Conservation (phyloP, 2,329 filamentous ascomycete genomes). For the Phaeosphaeria sp. region DNA sequence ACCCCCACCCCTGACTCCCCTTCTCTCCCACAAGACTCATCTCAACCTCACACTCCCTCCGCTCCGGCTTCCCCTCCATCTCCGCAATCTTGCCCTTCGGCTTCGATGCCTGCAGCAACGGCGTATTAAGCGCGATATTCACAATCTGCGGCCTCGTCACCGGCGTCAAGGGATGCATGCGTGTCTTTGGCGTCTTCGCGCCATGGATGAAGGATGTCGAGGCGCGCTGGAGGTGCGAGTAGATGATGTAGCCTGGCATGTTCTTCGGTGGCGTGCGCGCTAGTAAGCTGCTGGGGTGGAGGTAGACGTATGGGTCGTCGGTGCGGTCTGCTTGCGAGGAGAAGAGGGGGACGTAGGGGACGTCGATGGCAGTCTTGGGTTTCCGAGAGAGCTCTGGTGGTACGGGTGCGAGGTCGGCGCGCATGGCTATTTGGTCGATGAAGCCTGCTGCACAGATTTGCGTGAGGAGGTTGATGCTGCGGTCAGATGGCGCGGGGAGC, state of each 20-base stretch:
- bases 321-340: conserved; percentile 62
- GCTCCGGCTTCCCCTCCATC: conserved; percentile 51
- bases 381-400: conserved; percentile 64
- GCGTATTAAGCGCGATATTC: conserved; percentile 81
- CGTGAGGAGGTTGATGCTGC: conserved; percentile 77
- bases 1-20: conserved; percentile 78
- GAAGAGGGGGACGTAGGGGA: conserved; percentile 87
- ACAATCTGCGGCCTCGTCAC: conserved; percentile 78
- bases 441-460: conserved; percentile 93
- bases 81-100: conserved; percentile 80
- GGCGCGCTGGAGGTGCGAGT: conserved; percentile 80
- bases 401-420: conserved; percentile 81
- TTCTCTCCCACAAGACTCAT: conserved; percentile 76
- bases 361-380: conserved; percentile 85
- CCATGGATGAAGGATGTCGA: conserved; percentile 54
- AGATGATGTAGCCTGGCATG: conserved; percentile 87
- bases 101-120: conserved; percentile 84
- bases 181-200: conserved; percentile 63
- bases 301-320: conserved; percentile 71
- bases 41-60: conserved; percentile 82
- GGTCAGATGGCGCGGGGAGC: conserved; percentile 68
- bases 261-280: conserved; percentile 59
- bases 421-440: conserved; percentile 91
- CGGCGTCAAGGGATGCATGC: conserved; percentile 88
- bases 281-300: conserved; percentile 85